phyloP scores from a whole-genome alignment of 169 alveolate genomes.

The Plasmodium gonderi region DNA sequence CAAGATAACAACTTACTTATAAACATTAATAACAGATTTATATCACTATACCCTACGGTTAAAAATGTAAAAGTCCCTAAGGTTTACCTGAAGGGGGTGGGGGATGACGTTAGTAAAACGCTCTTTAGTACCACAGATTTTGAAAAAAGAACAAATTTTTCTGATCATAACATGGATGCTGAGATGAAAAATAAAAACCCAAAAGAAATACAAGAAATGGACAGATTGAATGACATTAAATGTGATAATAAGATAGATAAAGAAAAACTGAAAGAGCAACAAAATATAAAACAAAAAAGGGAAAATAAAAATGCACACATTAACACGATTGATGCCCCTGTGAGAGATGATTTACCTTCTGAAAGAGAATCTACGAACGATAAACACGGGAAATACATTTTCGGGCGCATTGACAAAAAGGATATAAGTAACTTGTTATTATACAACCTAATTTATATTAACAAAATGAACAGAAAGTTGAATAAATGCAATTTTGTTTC shows the following conservation, averaged over 20 bases:
- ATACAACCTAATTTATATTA: conserved; percentile 50
- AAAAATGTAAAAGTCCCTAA: conserved; percentile 50
- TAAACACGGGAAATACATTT: conserved; percentile 1
- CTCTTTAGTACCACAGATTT: background rate
- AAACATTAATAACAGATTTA: conserved; percentile 53
- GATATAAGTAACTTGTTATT: conserved; percentile 54
- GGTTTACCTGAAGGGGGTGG: conserved; percentile 24
- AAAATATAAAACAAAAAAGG: conserved; percentile 3
- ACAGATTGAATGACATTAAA: background rate
- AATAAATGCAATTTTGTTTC: conserved; percentile 53
- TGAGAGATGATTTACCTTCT: background rate
- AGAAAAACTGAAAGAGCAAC: background rate
- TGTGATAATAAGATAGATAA: background rate
- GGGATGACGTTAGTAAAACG: conserved; percentile 13
- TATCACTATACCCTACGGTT: conserved; percentile 49
- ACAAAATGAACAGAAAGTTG: conserved; percentile 71
- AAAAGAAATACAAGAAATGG: conserved; percentile 11
- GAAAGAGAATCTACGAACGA: conserved; percentile 3
- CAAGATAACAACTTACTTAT: conserved; percentile 44
- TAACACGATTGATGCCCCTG: conserved; percentile 6
- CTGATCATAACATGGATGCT: background rate
- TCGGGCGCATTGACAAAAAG: conserved; percentile 56
- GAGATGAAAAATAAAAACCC: conserved; percentile 2
- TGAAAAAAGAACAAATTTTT: conserved; percentile 14
- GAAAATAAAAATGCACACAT: conserved; percentile 6